Conservation (phyloP, 345 rosid genomes). For the Dovyalis caffra region DNA sequence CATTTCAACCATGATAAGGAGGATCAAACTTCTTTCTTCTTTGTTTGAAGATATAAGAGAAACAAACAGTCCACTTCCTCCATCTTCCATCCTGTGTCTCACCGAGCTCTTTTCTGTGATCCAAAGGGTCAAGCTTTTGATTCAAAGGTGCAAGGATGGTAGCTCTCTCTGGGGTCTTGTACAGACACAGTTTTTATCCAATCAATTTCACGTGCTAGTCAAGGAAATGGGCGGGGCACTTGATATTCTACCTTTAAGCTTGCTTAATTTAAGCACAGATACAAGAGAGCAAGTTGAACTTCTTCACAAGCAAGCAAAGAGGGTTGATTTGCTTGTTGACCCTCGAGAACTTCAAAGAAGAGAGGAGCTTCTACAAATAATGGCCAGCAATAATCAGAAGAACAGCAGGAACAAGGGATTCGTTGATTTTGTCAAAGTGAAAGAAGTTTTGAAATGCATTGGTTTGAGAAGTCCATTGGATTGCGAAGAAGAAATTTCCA, state of each 20-base stretch:
- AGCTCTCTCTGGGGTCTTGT: constrained; percentile 54
- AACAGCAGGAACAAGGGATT: constrained; percentile 36
- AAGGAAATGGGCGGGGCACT: constrained; percentile 68
- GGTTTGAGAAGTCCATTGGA: constrained; percentile 43
- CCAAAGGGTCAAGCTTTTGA: constrained; percentile 39
- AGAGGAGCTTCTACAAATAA: constrained; percentile 41
- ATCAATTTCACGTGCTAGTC: constrained; percentile 47
- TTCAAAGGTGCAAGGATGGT: constrained; percentile 47
- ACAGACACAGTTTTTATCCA: constrained; percentile 42
- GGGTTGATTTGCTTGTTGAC: constrained; percentile 47
- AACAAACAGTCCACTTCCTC: constrained; percentile 37
- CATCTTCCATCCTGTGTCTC: constrained; percentile 56
- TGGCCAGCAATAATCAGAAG: constrained; percentile 43
- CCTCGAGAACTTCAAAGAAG: constrained; percentile 43
- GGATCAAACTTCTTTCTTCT: constrained; percentile 53
- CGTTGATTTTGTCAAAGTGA: constrained; percentile 32
- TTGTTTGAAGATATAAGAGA: constrained; percentile 58
- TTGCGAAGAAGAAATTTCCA: constrained; percentile 50
- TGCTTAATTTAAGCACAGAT: constrained; percentile 46
- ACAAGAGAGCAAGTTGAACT: constrained; percentile 68
- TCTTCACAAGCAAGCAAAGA: constrained; percentile 57
- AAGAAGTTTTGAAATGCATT: constrained; percentile 41
- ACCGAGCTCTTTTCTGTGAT: constrained; percentile 58
- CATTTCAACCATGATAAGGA: constrained; percentile 51
- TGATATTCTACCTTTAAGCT: constrained; percentile 60